phyloP scores from a whole-genome alignment of 176 grass and related monocot species.

The Eleusine indica region DNA sequence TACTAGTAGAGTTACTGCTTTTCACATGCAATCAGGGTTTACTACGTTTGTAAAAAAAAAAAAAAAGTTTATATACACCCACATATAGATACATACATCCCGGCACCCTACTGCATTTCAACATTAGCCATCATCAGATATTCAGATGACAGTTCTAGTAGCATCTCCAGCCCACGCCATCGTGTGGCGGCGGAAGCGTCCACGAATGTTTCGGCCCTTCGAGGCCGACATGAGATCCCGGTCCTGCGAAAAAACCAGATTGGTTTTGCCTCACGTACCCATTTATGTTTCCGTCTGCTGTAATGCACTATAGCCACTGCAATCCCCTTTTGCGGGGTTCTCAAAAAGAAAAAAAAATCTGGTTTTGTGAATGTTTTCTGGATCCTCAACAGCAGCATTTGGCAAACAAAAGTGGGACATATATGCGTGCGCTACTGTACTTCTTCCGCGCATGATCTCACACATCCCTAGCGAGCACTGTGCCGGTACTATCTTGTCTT shows the following conservation, averaged over 20 bases:
- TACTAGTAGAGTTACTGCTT: no score
- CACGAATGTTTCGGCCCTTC: not conserved
- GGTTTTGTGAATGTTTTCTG: not conserved
- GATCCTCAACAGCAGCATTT: not conserved
- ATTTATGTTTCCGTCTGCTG: not conserved
- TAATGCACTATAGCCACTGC: no score
- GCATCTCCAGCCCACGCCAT: not conserved
- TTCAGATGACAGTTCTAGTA: no score
- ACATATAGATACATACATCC: no score
- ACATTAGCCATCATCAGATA: no score
- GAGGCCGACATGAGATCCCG: constrained; percentile 29
- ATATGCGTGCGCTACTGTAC: not conserved
- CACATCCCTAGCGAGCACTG: not conserved
- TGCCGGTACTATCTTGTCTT: constrained; percentile 16
- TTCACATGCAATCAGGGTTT: no score
- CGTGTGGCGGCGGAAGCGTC: constrained; percentile 30
- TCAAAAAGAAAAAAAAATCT: no score
- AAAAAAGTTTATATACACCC: no score
- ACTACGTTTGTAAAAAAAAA: no score
- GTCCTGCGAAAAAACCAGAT: constrained; percentile 8
- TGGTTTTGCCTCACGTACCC: not conserved
- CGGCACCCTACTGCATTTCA: no score
- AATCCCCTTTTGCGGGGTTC: no score
- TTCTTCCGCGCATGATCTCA: not conserved
- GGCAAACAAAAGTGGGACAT: not conserved